Conservation (phyloP, 345 rosid species). For the Brassica rapa region DNA sequence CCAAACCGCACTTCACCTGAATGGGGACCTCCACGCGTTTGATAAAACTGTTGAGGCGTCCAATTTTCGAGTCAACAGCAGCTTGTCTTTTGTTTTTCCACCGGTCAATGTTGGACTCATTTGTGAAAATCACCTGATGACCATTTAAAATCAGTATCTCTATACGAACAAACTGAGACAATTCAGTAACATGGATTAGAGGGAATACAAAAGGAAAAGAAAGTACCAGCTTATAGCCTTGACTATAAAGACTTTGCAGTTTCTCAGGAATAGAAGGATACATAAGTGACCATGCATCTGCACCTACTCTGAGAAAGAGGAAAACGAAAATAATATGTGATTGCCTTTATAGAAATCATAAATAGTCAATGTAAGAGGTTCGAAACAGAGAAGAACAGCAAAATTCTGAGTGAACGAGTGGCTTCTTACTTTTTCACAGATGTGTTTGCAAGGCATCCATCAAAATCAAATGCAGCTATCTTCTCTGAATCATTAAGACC, state of each 20-base stretch:
- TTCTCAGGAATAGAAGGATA: conserved; percentile 86
- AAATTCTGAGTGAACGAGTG: background rate
- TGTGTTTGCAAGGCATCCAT: conserved; percentile 91
- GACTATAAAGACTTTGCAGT: conserved; percentile 66
- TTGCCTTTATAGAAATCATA: background rate
- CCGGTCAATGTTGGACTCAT: conserved; percentile 95
- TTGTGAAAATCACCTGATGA: conserved; percentile 82
- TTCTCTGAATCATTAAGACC: conserved; percentile 75
- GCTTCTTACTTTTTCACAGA: conserved; percentile 67
- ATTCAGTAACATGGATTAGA: background rate
- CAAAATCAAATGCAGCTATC: conserved; percentile 97
- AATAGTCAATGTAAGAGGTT: background rate
- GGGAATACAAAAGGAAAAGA: background rate
- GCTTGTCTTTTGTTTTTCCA: conserved; percentile 94
- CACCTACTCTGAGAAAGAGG: conserved; percentile 63
- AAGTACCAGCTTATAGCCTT: conserved; percentile 89
- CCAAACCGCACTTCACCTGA: conserved; percentile 56
- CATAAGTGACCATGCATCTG: conserved; percentile 94
- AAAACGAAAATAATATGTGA: background rate
- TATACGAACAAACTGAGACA: background rate
- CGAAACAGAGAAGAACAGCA: background rate
- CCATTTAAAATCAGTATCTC: conserved; percentile 21
- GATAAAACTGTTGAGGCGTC: conserved; percentile 82
- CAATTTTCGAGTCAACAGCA: conserved; percentile 88
- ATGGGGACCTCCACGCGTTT: conserved; percentile 73